Evolutionary conservation across 495 filamentous ascomycete genomes (phyloP).

Genomic region (Clohesyomyces aquaticus): DNA sequence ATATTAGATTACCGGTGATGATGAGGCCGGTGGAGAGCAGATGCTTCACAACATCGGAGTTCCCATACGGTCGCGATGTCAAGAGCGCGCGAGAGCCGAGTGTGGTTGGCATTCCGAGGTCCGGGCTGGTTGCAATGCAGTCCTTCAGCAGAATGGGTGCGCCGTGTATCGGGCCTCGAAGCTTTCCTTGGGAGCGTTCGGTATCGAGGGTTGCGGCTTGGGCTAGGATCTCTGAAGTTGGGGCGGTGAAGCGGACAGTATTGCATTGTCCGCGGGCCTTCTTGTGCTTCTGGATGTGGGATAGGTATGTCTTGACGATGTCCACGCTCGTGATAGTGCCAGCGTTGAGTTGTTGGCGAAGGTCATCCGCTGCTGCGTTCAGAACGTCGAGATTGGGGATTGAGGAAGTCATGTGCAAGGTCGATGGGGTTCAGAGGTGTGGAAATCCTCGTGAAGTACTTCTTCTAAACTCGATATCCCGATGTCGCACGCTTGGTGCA

Average conservation of each 20-base stretch:
- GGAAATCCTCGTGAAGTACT: too few relatives aligned
- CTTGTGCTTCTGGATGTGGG: conserved; percentile 6
- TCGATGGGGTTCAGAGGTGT: too few relatives aligned
- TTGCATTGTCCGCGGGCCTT: neutral
- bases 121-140: neutral
- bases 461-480: too few relatives aligned
- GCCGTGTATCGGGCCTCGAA: conserved; percentile 6
- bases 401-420: too few relatives aligned
- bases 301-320: neutral
- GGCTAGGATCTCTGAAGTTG: neutral
- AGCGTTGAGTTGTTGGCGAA: neutral
- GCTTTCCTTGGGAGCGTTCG: neutral
- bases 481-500: too few relatives aligned
- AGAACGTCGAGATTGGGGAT: conserved; percentile 15
- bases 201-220: conserved; percentile 1
- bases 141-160: conserved; percentile 17
- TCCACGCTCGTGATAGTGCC: conserved; percentile 14
- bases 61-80: neutral
- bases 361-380: conserved; percentile 2
- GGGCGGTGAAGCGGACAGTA: neutral
- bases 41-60: neutral
- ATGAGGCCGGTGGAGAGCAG: neutral
- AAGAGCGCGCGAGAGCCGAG: neutral
- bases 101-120: conserved; percentile 13
- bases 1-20: neutral